Evolutionary conservation across 495 filamentous ascomycete genomes (phyloP).

Genomic region (Talaromyces proteolyticus): DNA sequence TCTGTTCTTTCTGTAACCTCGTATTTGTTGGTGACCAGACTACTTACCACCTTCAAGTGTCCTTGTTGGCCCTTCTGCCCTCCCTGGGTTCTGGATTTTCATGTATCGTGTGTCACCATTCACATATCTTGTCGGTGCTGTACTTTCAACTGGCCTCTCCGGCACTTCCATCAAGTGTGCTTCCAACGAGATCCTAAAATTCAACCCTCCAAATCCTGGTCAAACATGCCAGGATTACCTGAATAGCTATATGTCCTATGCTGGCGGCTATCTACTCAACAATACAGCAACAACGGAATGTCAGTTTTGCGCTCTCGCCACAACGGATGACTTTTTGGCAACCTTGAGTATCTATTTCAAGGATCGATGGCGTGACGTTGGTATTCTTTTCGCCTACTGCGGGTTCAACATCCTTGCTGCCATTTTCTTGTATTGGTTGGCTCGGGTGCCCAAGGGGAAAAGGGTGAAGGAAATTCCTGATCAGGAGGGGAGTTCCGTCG

Average conservation of each 20-base stretch:
- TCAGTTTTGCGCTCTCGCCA: constrained; percentile 52
- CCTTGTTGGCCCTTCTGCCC: constrained; percentile 52
- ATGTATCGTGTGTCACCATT: constrained; percentile 75
- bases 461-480: constrained; percentile 20
- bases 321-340: constrained; percentile 59
- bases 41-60: constrained; percentile 38
- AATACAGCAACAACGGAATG: constrained; percentile 46
- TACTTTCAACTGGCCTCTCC: constrained; percentile 57
- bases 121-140: constrained; percentile 61
- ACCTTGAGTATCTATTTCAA: constrained; percentile 41
- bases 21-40: not conserved
- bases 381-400: constrained; percentile 60
- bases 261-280: constrained; percentile 52
- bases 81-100: constrained; percentile 78
- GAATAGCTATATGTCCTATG: constrained; percentile 33
- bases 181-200: constrained; percentile 47
- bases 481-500: not conserved
- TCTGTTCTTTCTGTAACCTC: not conserved
- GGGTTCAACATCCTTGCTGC: constrained; percentile 66
- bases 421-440: constrained; percentile 72
- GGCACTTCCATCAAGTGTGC: constrained; percentile 54
- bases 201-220: constrained; percentile 39
- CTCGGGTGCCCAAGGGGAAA: constrained; percentile 63
- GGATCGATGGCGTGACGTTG: constrained; percentile 70
- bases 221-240: constrained; percentile 55